phyloP scores from a whole-genome alignment of 208 protist species.

The Leptomonas seymouri region DNA sequence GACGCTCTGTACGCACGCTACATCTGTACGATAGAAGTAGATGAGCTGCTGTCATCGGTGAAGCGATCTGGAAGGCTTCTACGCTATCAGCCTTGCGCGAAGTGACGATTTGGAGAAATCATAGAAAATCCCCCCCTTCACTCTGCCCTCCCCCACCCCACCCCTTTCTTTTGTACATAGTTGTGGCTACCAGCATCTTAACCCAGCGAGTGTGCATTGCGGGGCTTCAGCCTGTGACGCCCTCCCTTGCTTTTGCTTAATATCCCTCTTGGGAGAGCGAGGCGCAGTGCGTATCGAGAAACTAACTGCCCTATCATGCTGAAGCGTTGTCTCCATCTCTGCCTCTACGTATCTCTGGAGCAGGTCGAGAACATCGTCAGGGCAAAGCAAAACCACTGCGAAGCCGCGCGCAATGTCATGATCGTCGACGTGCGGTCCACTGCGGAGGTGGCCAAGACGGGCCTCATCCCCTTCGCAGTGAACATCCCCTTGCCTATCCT shows the following conservation, averaged over 20 bases:
- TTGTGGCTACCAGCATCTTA: too few species aligned
- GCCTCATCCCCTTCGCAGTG: constrained; percentile 71
- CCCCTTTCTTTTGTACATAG: too few species aligned
- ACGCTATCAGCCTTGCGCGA: too few species aligned
- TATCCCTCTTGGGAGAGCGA: neutral
- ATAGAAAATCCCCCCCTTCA: too few species aligned
- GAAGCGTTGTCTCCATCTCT: constrained; percentile 5
- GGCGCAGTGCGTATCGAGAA: neutral
- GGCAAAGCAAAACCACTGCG: constrained; percentile 39
- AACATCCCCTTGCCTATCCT: constrained; percentile 73
- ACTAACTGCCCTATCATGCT: constrained; percentile 26
- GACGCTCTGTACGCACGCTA: too few species aligned
- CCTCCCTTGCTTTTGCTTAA: neutral
- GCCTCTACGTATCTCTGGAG: constrained; percentile 47
- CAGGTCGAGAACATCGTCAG: constrained; percentile 68
- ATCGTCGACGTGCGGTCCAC: constrained; percentile 82
- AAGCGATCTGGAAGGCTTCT: too few species aligned
- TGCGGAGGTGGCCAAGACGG: constrained; percentile 61
- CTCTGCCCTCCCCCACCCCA: too few species aligned
- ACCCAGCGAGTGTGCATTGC: too few species aligned
- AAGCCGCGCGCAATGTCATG: constrained; percentile 36
- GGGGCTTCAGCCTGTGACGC: too few species aligned
- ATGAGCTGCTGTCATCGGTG: too few species aligned
- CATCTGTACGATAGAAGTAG: too few species aligned
- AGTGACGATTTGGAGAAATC: too few species aligned